Percentiles rank a stretch among this genome's conserved stretches.
These are phyloP conservation scores for Leccinum cinnamomeum DNA, from an alignment of 1,284 basidiomycete genomes.

Conservation along the genomic window DNA sequence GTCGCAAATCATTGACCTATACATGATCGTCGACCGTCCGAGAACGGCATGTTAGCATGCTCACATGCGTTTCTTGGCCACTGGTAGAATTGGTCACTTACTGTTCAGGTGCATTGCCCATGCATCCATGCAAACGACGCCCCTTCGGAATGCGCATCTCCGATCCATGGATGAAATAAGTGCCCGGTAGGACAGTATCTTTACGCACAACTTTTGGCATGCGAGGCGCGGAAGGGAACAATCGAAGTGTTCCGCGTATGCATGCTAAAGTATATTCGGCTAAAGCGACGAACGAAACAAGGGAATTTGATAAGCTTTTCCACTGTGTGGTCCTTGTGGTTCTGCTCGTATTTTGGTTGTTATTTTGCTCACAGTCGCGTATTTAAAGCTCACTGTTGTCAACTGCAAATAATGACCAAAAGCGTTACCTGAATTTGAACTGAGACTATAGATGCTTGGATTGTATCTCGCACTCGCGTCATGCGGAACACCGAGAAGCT, in stretches of 20 bases:
- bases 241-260: slow-evolving; percentile 46
- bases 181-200: slow-evolving; percentile 38
- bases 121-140: slow-evolving; percentile 40
- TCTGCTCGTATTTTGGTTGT: slow-evolving; percentile 21
- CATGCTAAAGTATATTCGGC: slow-evolving; percentile 26
- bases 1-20: too few relatives aligned
- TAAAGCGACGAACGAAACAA: not conserved
- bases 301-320: slow-evolving; percentile 22
- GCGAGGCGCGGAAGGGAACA: slow-evolving; percentile 41
- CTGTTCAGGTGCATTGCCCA: slow-evolving; percentile 36
- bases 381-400: slow-evolving; percentile 11
- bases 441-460: not conserved
- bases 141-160: slow-evolving; percentile 43
- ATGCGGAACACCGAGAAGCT: too few relatives aligned
- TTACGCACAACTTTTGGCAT: slow-evolving; percentile 41
- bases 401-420: slow-evolving; percentile 37
- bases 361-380: not conserved
- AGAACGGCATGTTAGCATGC: not conserved
- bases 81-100: slow-evolving; percentile 32
- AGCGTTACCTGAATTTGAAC: slow-evolving; percentile 35
- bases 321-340: slow-evolving; percentile 37
- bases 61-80: slow-evolving; percentile 40
- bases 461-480: too few relatives aligned
- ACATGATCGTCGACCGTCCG: too few relatives aligned
- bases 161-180: slow-evolving; percentile 34